Percentiles rank a stretch among this genome's conserved stretches.
phyloP scores from a whole-genome alignment of 768 basidiomycete genomes.

The Termitomyces sp. region DNA sequence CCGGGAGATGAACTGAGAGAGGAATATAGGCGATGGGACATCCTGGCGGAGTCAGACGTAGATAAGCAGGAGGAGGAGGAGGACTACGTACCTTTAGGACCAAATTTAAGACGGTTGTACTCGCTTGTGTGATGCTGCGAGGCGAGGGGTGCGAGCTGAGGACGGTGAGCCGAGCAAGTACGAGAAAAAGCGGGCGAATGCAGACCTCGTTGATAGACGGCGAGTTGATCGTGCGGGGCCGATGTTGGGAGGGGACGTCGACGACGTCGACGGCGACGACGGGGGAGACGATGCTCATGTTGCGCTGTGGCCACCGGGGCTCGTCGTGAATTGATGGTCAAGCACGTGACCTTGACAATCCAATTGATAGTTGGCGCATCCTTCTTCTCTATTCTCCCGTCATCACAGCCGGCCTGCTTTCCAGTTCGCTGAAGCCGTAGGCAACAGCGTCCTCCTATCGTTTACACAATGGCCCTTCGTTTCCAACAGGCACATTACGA shows the following conservation, averaged over 20 bases:
- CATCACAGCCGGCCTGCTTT: constrained; percentile 22
- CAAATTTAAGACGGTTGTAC: constrained; percentile 68
- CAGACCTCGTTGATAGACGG: constrained; percentile 2
- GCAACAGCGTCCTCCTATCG: constrained; percentile 14
- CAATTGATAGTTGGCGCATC: constrained; percentile 8
- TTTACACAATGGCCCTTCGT: constrained; percentile 47
- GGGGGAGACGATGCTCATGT: constrained; percentile 9
- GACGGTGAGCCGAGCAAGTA: background rate
- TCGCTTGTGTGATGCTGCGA: constrained; percentile 73
- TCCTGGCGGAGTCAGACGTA: constrained; percentile 31
- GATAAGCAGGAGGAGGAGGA: background rate
- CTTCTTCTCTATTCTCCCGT: constrained; percentile 7
- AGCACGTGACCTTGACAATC: background rate
- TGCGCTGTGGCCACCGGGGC: background rate
- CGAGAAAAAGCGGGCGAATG: background rate
- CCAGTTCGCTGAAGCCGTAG: constrained; percentile 12
- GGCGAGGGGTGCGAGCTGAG: constrained; percentile 51
- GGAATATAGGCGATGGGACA: constrained; percentile 56
- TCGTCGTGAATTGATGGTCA: background rate
- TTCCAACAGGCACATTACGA: constrained; percentile 45
- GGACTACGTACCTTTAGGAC: constrained; percentile 28
- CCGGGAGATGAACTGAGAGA: constrained; percentile 57
- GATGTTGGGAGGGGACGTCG: background rate
- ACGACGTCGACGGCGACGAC: background rate
- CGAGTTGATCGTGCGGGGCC: background rate